Evolutionary conservation across 2,329 filamentous ascomycete species (phyloP), one percentile per base, ranked within the genome.

Genomic region (Colletotrichum sp.): DNA sequence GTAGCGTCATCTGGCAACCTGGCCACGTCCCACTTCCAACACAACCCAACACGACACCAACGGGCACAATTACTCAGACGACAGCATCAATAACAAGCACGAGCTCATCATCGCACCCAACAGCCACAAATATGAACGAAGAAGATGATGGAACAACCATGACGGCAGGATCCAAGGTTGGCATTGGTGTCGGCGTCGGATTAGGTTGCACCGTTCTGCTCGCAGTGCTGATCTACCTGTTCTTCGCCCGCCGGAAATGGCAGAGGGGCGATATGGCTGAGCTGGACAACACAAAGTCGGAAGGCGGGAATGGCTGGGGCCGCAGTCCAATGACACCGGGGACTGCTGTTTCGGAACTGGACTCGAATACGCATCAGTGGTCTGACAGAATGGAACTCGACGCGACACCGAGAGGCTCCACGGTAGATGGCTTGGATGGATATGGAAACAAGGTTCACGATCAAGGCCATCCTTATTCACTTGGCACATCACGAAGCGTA

Each of bases 1-100:
- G 79, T 4, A 81, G 79, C 67, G 80, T 84, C 16, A 70, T 78
- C 39, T 80, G 78, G 77, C 76, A 79, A 64, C 75, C 79, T n/a
- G 80, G 79, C 30, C 73, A 78, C 36, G 77, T 80, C 10, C 81
- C 82, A 16, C 79, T 77, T 13, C 73, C 64, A 8, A 59, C 71
- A 6, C 59, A 64, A 21, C 32, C 67, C 0, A 43, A 28, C 43
- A 64, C 57, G 15, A 57, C 43, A 30, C 43, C 75, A 8, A 26
- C 63, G 7, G 28, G 61, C 4, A 59, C 59, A 24, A 1, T 7
- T 28, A 26, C 63, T 18, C 15, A 73, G 3, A 26, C 59, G 6
- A 30, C 71, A 5, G 21, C 63, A 15, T 26, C 66, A 6, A 65
- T 63, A 21, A 59, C 34, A 10, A 30, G 71, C 16, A 52, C 67